Percentiles rank a stretch among this genome's conserved stretches.
phyloP scores from a whole-genome alignment of 805 yeast genomes.

The Blastobotrys mokoenaii region DNA sequence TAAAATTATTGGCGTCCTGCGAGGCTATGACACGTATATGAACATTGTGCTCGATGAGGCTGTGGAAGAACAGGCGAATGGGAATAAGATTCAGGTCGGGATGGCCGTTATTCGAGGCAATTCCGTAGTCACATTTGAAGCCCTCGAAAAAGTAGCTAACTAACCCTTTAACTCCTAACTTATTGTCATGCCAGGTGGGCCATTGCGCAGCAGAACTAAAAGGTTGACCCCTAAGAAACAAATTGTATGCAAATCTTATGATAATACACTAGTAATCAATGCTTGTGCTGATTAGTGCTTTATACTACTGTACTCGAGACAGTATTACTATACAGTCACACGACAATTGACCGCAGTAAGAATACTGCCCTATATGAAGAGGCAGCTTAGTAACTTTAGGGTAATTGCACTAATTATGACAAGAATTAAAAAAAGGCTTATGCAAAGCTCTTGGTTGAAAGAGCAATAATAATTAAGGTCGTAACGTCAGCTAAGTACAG shows the following conservation, averaged over 20 bases:
- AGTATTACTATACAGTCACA: too few species aligned
- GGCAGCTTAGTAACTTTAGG: too few species aligned
- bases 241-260: neutral
- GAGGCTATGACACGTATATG: constrained; percentile 78
- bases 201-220: neutral
- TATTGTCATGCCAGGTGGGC: too few species aligned
- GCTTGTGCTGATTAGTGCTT: too few species aligned
- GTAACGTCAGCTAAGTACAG: neutral
- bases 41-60: constrained; percentile 68
- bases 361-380: too few species aligned
- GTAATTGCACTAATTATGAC: too few species aligned
- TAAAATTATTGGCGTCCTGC: constrained; percentile 65
- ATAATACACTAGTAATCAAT: too few species aligned
- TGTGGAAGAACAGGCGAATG: constrained; percentile 46
- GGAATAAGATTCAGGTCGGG: constrained; percentile 51
- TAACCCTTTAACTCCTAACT: neutral
- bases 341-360: too few species aligned
- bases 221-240: neutral
- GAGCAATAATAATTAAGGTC: neutral
- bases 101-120: constrained; percentile 71
- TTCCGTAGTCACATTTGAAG: constrained; percentile 67
- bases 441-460: too few species aligned
- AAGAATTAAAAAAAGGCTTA: too few species aligned
- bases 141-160: constrained; percentile 20
- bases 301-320: too few species aligned